A percentile compares a stretch with the other conserved stretches of the same genome.
These are phyloP conservation scores for Podaxis rugospora DNA, from an alignment of 768 basidiomycete genomes.

Conservation along the genomic window DNA sequence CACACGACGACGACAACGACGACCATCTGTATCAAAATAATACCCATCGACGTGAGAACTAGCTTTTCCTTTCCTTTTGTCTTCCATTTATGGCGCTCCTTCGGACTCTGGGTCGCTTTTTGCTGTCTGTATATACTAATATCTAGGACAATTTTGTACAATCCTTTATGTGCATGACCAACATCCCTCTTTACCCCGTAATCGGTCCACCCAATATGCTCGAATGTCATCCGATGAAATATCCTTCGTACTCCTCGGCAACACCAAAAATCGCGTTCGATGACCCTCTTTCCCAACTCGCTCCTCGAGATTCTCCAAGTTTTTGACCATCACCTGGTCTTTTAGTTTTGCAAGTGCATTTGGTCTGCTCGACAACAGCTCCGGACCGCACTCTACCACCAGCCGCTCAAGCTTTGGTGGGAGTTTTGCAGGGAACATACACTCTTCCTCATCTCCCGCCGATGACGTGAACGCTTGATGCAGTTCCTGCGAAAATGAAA, in stretches of 20 bases:
- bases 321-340: slow-evolving; percentile 26
- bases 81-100: not conserved
- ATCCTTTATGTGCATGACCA: slow-evolving; percentile 6
- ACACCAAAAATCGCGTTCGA: not conserved
- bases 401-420: slow-evolving; percentile 21
- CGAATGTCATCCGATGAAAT: not conserved
- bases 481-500: slow-evolving; percentile 38
- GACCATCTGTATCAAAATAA: not conserved
- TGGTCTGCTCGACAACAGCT: slow-evolving; percentile 12
- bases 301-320: slow-evolving; percentile 16
- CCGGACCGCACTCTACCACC: slow-evolving; percentile 25
- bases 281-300: not conserved
- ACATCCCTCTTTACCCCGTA: slow-evolving; percentile 5
- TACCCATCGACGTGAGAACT: not conserved
- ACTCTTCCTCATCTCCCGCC: slow-evolving; percentile 5
- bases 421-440: slow-evolving; percentile 20
- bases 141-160: slow-evolving; percentile 2
- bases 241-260: not conserved
- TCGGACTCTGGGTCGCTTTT: not conserved
- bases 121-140: slow-evolving; percentile 3
- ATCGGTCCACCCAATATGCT: not conserved
- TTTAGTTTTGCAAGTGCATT: slow-evolving; percentile 13
- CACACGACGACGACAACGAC: not conserved
- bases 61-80: not conserved
- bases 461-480: slow-evolving; percentile 23